Percentiles rank a stretch among this genome's conserved stretches.
phyloP scores from a whole-genome alignment of 2,329 filamentous ascomycete genomes.

The Penicillium sp. region DNA sequence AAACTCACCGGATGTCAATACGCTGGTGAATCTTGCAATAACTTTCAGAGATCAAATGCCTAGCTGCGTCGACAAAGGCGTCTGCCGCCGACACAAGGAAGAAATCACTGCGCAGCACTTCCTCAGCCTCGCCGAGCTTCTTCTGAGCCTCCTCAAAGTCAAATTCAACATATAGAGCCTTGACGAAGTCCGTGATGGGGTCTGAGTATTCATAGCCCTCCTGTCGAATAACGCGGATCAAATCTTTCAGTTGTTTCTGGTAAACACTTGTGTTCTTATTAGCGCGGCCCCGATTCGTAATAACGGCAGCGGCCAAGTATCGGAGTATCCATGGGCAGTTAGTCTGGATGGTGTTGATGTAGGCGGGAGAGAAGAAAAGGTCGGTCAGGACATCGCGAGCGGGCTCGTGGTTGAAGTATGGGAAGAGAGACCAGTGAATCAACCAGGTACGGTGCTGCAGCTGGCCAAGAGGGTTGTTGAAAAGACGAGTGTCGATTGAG shows the following conservation, averaged over 20 bases:
- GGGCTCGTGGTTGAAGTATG: conserved; percentile 95
- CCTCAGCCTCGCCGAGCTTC: conserved; percentile 80
- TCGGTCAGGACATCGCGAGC: conserved; percentile 89
- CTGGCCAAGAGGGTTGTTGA: conserved; percentile 93
- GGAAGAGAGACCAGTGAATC: conserved; percentile 97
- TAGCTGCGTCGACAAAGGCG: conserved; percentile 85
- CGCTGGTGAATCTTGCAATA: conserved; percentile 99
- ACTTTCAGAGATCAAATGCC: conserved; percentile 95
- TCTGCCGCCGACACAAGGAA: conserved; percentile 85
- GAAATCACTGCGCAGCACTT: conserved; percentile 89
- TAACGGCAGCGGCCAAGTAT: conserved; percentile 89
- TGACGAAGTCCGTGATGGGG: conserved; percentile 92
- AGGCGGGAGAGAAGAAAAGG: conserved; percentile 92
- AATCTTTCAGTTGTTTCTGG: conserved; percentile 98
- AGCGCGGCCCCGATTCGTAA: conserved; percentile 79
- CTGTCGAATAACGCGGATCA: conserved; percentile 91
- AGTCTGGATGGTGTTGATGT: conserved; percentile 99
- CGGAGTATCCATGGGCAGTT: conserved; percentile 94
- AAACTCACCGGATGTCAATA: conserved; percentile 82
- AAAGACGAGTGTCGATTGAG: conserved; percentile 87
- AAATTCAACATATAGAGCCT: conserved; percentile 92
- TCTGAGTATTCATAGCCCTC: conserved; percentile 97
- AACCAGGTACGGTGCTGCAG: conserved; percentile 95
- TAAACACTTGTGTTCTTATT: conserved; percentile 76
- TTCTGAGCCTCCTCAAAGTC: conserved; percentile 96